Percentiles rank a stretch among this genome's conserved stretches.
Evolutionary conservation across 345 rosid genomes (phyloP).

Genomic region (Acer saccharum): DNA sequence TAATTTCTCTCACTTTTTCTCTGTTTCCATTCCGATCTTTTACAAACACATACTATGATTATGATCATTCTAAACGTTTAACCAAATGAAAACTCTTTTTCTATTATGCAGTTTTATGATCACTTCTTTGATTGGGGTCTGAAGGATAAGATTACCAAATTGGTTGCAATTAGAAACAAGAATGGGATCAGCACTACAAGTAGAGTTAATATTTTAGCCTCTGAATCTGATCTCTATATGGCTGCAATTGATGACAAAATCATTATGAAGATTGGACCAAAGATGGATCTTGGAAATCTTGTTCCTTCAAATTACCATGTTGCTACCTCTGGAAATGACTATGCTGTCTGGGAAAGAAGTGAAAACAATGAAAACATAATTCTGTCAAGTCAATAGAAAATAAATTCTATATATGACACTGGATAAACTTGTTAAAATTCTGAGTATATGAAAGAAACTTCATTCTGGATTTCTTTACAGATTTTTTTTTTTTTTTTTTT

Average conservation of each 20-base stretch:
- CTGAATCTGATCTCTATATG: constrained; percentile 66
- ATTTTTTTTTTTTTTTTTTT: too few species aligned
- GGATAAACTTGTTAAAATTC: too few species aligned
- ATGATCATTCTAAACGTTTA: background rate
- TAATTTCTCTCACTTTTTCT: constrained; percentile 26
- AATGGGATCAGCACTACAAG: constrained; percentile 50
- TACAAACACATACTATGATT: background rate
- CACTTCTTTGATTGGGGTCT: constrained; percentile 74
- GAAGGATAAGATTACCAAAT: constrained; percentile 53
- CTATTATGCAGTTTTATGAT: constrained; percentile 65
- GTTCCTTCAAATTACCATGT: constrained; percentile 61
- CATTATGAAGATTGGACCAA: constrained; percentile 82
- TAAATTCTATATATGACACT: too few species aligned
- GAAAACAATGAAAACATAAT: constrained; percentile 3
- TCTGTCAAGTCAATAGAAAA: background rate
- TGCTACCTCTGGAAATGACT: constrained; percentile 57
- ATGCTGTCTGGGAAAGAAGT: constrained; percentile 55
- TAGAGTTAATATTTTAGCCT: constrained; percentile 53
- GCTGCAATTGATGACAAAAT: constrained; percentile 64
- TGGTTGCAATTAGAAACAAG: constrained; percentile 48
- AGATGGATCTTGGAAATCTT: constrained; percentile 62
- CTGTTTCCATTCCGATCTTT: background rate
- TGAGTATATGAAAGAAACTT: background rate
- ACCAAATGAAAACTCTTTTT: background rate
- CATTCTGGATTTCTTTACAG: too few species aligned